phyloP scores from a whole-genome alignment of 495 filamentous ascomycete species.

The Cairneyella variabilis region DNA sequence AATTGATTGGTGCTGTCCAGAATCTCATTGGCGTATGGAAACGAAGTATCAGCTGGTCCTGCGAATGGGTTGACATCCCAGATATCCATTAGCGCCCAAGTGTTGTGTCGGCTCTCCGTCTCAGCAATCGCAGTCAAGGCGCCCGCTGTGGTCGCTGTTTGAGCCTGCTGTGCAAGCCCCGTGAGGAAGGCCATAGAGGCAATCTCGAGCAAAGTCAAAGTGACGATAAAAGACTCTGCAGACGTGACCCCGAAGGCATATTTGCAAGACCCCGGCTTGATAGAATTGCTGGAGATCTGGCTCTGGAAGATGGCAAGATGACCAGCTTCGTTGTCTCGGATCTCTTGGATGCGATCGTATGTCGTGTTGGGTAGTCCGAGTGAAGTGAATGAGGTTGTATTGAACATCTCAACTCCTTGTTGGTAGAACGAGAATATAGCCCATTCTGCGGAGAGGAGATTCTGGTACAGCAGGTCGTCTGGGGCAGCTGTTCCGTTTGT shows the following conservation, averaged over 20 bases:
- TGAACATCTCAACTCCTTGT: slow-evolving; percentile 44
- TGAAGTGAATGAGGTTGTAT: slow-evolving; percentile 34
- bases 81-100: slow-evolving; percentile 48
- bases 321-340: slow-evolving; percentile 54
- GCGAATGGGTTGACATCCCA: slow-evolving; percentile 46
- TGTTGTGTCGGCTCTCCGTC: slow-evolving; percentile 45
- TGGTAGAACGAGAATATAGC: slow-evolving; percentile 54
- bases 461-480: slow-evolving; percentile 50
- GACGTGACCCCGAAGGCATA: slow-evolving; percentile 39
- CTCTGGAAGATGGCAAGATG: slow-evolving; percentile 53
- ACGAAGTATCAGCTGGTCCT: slow-evolving; percentile 45
- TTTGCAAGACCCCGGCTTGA: slow-evolving; percentile 49
- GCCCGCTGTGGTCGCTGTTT: slow-evolving; percentile 31
- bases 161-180: slow-evolving; percentile 43
- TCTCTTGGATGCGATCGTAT: slow-evolving; percentile 46
- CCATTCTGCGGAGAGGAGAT: slow-evolving; percentile 51
- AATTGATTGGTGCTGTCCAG: slow-evolving; percentile 46
- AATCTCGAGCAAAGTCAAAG: slow-evolving; percentile 46
- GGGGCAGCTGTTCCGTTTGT: slow-evolving; percentile 31
- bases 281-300: slow-evolving; percentile 44
- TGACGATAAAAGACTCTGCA: slow-evolving; percentile 36
- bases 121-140: slow-evolving; percentile 46
- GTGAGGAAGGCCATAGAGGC: slow-evolving; percentile 53
- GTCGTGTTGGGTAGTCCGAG: slow-evolving; percentile 42
- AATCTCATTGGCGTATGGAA: slow-evolving; percentile 52